phyloP scores from a whole-genome alignment of 2,329 filamentous ascomycete species.

The Hypoxylon sp. region DNA sequence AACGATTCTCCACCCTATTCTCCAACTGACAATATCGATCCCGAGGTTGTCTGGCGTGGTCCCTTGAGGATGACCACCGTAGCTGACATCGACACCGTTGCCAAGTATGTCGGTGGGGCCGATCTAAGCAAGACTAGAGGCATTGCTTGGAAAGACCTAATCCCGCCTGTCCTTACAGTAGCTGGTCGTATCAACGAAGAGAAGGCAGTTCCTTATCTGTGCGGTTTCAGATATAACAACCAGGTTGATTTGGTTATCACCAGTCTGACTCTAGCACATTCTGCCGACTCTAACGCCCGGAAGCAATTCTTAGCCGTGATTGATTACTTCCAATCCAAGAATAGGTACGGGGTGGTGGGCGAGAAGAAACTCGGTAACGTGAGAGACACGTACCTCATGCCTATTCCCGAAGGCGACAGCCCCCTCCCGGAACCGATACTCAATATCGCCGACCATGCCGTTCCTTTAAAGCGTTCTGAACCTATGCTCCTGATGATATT shows the following conservation, averaged over 20 bases:
- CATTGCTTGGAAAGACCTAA: constrained; percentile 77
- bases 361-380: constrained; percentile 81
- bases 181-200: constrained; percentile 84
- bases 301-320: constrained; percentile 80
- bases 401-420: constrained; percentile 77
- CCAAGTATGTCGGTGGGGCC: constrained; percentile 85
- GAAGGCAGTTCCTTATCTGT: constrained; percentile 91
- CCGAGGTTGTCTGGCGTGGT: constrained; percentile 82
- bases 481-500: constrained; percentile 86
- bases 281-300: constrained; percentile 69
- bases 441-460: constrained; percentile 84
- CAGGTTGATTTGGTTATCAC: constrained; percentile 88
- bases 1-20: constrained; percentile 86
- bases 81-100: constrained; percentile 79
- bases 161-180: constrained; percentile 77
- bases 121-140: constrained; percentile 71
- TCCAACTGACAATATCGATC: constrained; percentile 79
- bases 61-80: constrained; percentile 80
- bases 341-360: constrained; percentile 87
- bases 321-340: constrained; percentile 85
- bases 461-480: constrained; percentile 78
- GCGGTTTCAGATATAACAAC: constrained; percentile 82
- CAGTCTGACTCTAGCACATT: constrained; percentile 68
- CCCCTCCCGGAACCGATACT: constrained; percentile 87
- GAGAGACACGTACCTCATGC: constrained; percentile 91